These are phyloP conservation scores for Ophidiomyces ophidiicola DNA, from an alignment of 2,329 filamentous ascomycete species.

Conservation along the genomic window DNA sequence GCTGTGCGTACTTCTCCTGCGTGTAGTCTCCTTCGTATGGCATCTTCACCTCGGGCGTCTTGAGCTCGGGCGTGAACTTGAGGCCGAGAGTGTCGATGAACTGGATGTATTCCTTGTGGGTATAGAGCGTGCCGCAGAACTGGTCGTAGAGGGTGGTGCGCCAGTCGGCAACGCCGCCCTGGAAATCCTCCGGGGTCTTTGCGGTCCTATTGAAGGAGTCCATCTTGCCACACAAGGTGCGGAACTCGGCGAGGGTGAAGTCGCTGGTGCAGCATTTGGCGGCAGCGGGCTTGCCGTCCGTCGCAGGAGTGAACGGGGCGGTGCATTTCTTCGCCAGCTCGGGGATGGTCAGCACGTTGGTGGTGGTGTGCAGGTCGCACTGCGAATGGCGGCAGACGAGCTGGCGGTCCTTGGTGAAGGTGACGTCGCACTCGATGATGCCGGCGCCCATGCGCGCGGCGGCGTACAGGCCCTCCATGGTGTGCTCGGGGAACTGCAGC, in stretches of 20 bases:
- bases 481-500: slow-evolving; percentile 54
- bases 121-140: slow-evolving; percentile 48
- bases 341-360: slow-evolving; percentile 51
- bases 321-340: slow-evolving; percentile 54
- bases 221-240: slow-evolving; percentile 58
- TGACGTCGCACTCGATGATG: slow-evolving; percentile 55
- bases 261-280: slow-evolving; percentile 62
- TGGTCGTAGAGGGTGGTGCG: slow-evolving; percentile 51
- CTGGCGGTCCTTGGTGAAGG: slow-evolving; percentile 52
- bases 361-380: slow-evolving; percentile 57
- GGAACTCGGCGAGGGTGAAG: slow-evolving; percentile 56
- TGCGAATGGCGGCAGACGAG: slow-evolving; percentile 58
- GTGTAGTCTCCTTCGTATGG: slow-evolving; percentile 55
- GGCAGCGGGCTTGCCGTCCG: slow-evolving; percentile 40
- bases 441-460: slow-evolving; percentile 57
- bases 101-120: slow-evolving; percentile 50
- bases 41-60: slow-evolving; percentile 58
- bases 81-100: slow-evolving; percentile 47
- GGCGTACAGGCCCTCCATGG: slow-evolving; percentile 46
- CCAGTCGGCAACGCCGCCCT: slow-evolving; percentile 48
- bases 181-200: slow-evolving; percentile 46
- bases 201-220: slow-evolving; percentile 50
- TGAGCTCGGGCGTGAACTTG: slow-evolving; percentile 55
- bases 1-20: slow-evolving; percentile 51
- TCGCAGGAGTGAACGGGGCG: slow-evolving; percentile 47